A percentile compares a stretch with the other conserved stretches of the same genome.
Evolutionary conservation across 306 rosid genomes (phyloP).

Genomic region (Gleditsia sinensis): DNA sequence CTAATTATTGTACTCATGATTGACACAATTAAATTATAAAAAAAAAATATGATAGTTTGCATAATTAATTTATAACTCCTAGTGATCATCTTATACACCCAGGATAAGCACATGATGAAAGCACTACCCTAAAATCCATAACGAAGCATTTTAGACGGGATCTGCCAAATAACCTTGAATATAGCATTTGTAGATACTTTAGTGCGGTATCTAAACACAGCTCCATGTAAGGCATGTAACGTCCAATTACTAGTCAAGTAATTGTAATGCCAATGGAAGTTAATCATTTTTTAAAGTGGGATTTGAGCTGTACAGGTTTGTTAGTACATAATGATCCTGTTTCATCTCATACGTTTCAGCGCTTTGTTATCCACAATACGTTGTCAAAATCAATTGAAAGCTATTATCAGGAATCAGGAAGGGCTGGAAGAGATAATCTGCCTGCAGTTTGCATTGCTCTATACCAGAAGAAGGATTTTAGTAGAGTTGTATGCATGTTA

Average conservation of each 20-base stretch:
- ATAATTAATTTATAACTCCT: slow-evolving; percentile 16
- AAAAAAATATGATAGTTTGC: background rate
- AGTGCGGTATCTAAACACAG: slow-evolving; percentile 27
- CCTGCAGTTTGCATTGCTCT: slow-evolving; percentile 79
- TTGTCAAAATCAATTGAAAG: slow-evolving; percentile 95
- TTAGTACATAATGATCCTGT: background rate
- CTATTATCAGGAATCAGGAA: slow-evolving; percentile 98
- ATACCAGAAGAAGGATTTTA: slow-evolving; percentile 97
- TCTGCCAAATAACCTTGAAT: slow-evolving; percentile 34
- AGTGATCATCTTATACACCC: slow-evolving; percentile 23
- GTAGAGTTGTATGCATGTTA: slow-evolving; percentile 89
- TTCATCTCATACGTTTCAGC: slow-evolving; percentile 52
- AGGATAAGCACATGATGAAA: slow-evolving; percentile 3
- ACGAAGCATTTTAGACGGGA: background rate
- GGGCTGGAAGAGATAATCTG: slow-evolving; percentile 95
- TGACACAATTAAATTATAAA: background rate
- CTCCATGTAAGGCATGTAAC: slow-evolving; percentile 19
- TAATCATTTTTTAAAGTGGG: background rate
- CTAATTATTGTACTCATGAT: slow-evolving; percentile 20
- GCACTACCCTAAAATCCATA: slow-evolving; percentile 3
- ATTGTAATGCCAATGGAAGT: background rate
- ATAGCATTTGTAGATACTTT: background rate
- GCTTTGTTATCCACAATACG: slow-evolving; percentile 89
- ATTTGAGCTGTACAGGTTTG: slow-evolving; percentile 16
- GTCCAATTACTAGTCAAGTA: slow-evolving; percentile 8